These are phyloP conservation scores for Thelephora ganbajun DNA, from an alignment of 768 basidiomycete genomes.

Conservation along the genomic window DNA sequence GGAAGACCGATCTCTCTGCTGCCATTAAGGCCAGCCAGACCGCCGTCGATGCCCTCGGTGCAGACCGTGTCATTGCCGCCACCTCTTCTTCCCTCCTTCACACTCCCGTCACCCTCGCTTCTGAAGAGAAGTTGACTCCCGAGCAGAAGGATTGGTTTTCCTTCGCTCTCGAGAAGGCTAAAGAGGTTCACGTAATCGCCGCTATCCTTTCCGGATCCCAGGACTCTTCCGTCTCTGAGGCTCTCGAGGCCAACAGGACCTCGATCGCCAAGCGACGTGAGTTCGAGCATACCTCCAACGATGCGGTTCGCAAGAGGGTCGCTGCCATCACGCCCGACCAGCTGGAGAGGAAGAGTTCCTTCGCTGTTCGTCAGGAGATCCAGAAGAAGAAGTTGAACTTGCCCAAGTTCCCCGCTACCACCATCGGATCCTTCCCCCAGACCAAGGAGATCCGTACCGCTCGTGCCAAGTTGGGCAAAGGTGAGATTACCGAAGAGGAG, in stretches of 20 bases:
- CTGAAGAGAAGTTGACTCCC: constrained; percentile 78
- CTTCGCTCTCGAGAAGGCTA: constrained; percentile 92
- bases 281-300: constrained; percentile 89
- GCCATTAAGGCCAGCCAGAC: constrained; percentile 75
- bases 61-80: constrained; percentile 81
- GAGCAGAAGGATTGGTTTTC: constrained; percentile 98
- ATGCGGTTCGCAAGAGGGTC: constrained; percentile 89
- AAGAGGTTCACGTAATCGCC: constrained; percentile 81
- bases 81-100: constrained; percentile 98
- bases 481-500: constrained; percentile 69
- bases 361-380: constrained; percentile 73
- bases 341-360: constrained; percentile 81
- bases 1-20: constrained; percentile 89
- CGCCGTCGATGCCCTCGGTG: constrained; percentile 71
- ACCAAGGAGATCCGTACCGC: constrained; percentile 98
- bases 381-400: constrained; percentile 83
- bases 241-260: constrained; percentile 76
- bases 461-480: constrained; percentile 90
- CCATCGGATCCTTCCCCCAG: constrained; percentile 99
- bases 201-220: constrained; percentile 77
- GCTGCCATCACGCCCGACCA: constrained; percentile 77
- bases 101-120: constrained; percentile 90
- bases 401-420: constrained; percentile 97
- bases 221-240: constrained; percentile 50
- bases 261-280: constrained; percentile 91